Percentiles rank a stretch among this genome's conserved stretches.
phyloP scores from a whole-genome alignment of 371 early-diverging fungal genomes.

The Phascolomyces articulosus region DNA sequence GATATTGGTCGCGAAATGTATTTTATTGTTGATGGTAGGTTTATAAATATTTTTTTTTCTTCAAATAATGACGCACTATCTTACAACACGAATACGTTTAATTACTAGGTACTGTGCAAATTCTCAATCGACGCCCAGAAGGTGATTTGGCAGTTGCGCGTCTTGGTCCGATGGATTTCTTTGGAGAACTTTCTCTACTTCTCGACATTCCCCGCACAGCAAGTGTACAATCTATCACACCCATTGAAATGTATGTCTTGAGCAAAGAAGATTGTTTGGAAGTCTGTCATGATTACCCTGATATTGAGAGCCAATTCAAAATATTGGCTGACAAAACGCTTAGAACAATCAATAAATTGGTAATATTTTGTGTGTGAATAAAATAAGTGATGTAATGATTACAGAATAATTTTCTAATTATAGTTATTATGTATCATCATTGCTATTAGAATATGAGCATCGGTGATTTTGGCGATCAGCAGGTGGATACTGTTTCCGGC shows the following conservation, averaged over 20 bases:
- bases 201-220: slow-evolving; percentile 82
- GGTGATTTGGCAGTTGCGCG: slow-evolving; percentile 21
- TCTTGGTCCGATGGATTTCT: slow-evolving; percentile 60
- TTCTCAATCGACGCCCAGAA: slow-evolving; percentile 20
- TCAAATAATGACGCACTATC: no score
- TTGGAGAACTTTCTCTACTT: slow-evolving; percentile 82
- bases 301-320: slow-evolving; percentile 30
- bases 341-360: not conserved
- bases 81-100: not conserved
- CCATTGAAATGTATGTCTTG: slow-evolving; percentile 56
- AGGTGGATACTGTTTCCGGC: slow-evolving; percentile 1
- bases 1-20: slow-evolving; percentile 80
- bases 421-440: no score
- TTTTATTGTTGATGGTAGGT: slow-evolving; percentile 82
- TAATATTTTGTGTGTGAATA: not conserved
- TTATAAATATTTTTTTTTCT: no score
- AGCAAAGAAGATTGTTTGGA: slow-evolving; percentile 45
- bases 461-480: not conserved
- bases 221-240: slow-evolving; percentile 68
- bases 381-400: not conserved
- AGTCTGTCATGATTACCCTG: slow-evolving; percentile 52
- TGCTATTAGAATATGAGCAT: not conserved
- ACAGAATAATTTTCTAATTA: no score
- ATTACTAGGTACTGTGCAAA: slow-evolving; percentile 36
- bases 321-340: slow-evolving; percentile 26